Conservation (phyloP, 441 rosid species). For the Pelargonium cotyledonis region DNA sequence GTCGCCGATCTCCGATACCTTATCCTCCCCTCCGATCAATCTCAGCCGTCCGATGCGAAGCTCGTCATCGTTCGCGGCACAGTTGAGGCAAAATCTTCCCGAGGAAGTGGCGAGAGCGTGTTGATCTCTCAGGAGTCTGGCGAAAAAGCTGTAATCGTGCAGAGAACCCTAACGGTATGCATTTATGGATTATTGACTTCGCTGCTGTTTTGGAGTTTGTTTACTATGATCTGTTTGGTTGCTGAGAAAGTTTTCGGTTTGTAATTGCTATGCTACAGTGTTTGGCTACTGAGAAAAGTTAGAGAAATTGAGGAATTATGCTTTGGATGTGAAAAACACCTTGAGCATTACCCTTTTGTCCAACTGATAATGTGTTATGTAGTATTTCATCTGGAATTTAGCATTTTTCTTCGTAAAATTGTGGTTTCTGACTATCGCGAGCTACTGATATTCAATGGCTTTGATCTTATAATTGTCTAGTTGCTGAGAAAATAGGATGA, state of each 20-base stretch:
- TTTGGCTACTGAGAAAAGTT: not conserved
- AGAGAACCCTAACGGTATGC: conserved; percentile 71
- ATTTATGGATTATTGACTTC: not conserved
- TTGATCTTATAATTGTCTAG: not conserved
- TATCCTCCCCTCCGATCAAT: conserved; percentile 26
- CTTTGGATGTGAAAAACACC: not conserved
- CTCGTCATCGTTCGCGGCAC: conserved; percentile 59
- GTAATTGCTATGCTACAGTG: not conserved
- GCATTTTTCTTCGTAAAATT: not conserved
- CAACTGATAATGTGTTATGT: too few species aligned
- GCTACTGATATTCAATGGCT: not conserved
- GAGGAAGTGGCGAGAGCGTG: conserved; percentile 33
- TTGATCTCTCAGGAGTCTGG: conserved; percentile 62
- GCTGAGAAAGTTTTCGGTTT: not conserved
- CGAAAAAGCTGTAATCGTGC: conserved; percentile 66
- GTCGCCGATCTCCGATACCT: conserved; percentile 42
- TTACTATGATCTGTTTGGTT: not conserved
- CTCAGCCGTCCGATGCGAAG: conserved; percentile 25
- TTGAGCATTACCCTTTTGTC: not conserved
- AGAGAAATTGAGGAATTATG: not conserved
- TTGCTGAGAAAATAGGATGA: not conserved
- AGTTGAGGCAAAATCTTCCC: conserved; percentile 43
- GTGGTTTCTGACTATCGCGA: too few species aligned
- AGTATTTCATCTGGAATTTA: not conserved
- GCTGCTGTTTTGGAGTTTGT: not conserved